Evolutionary conservation across 179 eudicot species (phyloP), one percentile per base, ranked within the genome.

Genomic region (Amaranthus tricolor): DNA sequence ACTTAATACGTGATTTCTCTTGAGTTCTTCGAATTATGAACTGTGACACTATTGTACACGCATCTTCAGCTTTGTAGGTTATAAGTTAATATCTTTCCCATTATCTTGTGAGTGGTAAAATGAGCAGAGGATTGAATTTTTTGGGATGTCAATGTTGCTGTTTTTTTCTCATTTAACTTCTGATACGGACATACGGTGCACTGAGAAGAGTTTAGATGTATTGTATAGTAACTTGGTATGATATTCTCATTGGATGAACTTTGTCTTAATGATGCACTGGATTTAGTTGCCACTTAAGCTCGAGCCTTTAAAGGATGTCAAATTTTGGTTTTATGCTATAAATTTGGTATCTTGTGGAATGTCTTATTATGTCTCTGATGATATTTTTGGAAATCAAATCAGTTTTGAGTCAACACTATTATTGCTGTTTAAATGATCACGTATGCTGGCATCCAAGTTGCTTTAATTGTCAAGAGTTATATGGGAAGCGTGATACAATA

Each of bases 171-270:
- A 13, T 0, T 54, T 0, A 54, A 54, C 58, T 54, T 54, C 40
- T 31, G 40, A 31, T 31, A 1, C 40, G 40, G 40, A 54, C 14
- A n/a, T 54, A 4, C 0, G 15, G 57, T 54, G 58, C 16, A 6
- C 58, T 4, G 2, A 54, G 16, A 54, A 54, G 58, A 15, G 16
- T 54, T 54, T n/a, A 54, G 19, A 54, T 54, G 6, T 5, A 54
- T 54, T 62, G 17, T 57, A 57, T 57, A 13, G 2, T 48, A 62
- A 6, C 48, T 62, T 49, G 13, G 45, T 57, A 13, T 11, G 55
- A 19, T 20, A 71, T 71, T 70, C 31, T 55, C 13, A 45, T 53
- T 71, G 52, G 48, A 31, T 62, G 64, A 43, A 17, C 5, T 74
- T 40, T 21, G 16, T 64, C 14, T 47, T 49, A 64, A 20, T 62